These are phyloP conservation scores for Amorphotheca resinae DNA, from an alignment of 495 filamentous ascomycete species.

Conservation along the genomic window DNA sequence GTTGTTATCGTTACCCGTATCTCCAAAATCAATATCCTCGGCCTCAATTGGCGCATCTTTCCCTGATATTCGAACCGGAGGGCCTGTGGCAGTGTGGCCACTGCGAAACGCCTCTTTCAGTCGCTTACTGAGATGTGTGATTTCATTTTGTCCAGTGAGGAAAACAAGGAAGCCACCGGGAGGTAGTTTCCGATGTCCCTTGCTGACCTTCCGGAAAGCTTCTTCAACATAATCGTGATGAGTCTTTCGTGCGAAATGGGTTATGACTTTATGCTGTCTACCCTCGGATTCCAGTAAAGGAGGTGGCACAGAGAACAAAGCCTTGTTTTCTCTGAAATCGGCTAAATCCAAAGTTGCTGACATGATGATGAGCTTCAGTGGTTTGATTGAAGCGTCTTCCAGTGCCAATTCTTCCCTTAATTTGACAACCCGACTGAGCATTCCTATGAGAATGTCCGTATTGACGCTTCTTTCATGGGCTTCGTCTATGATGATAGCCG, in stretches of 20 bases:
- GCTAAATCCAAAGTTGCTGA: slow-evolving; percentile 85
- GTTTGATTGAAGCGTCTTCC: slow-evolving; percentile 39
- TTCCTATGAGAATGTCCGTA: slow-evolving; percentile 92
- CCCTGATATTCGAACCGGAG: slow-evolving; percentile 59
- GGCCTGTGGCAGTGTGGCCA: slow-evolving; percentile 38
- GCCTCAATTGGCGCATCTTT: slow-evolving; percentile 69
- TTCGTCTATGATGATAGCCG: slow-evolving; percentile 88
- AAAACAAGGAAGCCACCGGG: slow-evolving; percentile 92
- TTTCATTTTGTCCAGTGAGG: slow-evolving; percentile 88
- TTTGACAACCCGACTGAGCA: slow-evolving; percentile 86
- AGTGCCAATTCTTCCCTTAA: slow-evolving; percentile 51
- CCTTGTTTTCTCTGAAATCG: slow-evolving; percentile 76
- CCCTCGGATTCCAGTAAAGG: slow-evolving; percentile 86
- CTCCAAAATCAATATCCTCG: slow-evolving; percentile 79
- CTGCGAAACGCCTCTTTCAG: slow-evolving; percentile 58
- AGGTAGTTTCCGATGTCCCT: slow-evolving; percentile 82
- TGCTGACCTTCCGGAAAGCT: slow-evolving; percentile 72
- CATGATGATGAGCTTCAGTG: slow-evolving; percentile 95
- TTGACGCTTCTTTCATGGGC: slow-evolving; percentile 96
- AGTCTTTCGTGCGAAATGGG: slow-evolving; percentile 78
- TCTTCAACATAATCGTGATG: slow-evolving; percentile 83
- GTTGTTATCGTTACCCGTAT: slow-evolving; percentile 31
- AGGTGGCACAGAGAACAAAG: slow-evolving; percentile 67
- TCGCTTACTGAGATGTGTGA: slow-evolving; percentile 60
- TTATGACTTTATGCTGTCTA: slow-evolving; percentile 81